A percentile compares a stretch with the other conserved stretches of the same genome.
Conservation (phyloP, 1,284 basidiomycete species). For the Boletellus dicymbophilus region DNA sequence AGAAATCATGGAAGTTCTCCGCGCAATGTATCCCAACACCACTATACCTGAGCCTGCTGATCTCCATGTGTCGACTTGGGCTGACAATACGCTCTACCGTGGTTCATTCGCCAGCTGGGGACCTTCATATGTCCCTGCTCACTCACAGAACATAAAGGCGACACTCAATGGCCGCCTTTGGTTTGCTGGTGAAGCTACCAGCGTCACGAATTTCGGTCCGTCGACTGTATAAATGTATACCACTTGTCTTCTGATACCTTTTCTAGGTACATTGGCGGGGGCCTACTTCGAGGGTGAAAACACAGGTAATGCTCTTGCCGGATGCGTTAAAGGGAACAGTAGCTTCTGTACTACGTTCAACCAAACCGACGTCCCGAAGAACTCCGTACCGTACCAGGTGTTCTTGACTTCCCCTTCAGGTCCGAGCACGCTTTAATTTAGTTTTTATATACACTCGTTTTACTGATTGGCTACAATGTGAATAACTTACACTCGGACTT, state of each 20-base stretch:
- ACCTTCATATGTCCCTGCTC: slow-evolving; percentile 51
- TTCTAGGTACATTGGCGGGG: no score
- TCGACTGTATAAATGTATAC: slow-evolving; percentile 9
- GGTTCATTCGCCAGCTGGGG: slow-evolving; percentile 76
- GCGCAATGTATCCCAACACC: slow-evolving; percentile 55
- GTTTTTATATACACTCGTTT: background rate
- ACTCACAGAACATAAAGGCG: slow-evolving; percentile 58
- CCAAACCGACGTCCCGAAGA: slow-evolving; percentile 30
- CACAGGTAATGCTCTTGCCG: background rate
- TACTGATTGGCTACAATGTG: no score
- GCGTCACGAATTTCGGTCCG: slow-evolving; percentile 56
- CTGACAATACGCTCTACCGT: slow-evolving; percentile 54
- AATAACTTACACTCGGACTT: no score
- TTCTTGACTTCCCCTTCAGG: slow-evolving; percentile 7
- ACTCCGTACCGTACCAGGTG: slow-evolving; percentile 19
- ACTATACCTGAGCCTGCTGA: slow-evolving; percentile 54
- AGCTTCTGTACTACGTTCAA: slow-evolving; percentile 6
- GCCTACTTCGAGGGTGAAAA: slow-evolving; percentile 2
- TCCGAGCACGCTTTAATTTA: no score
- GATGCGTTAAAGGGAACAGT: background rate
- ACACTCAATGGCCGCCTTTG: slow-evolving; percentile 52
- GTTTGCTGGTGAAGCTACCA: slow-evolving; percentile 69
- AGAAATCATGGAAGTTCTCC: slow-evolving; percentile 56
- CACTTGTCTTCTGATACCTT: no score
- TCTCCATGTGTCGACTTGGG: slow-evolving; percentile 62